Conservation (phyloP, 75 land plant species). For the Sequoia sempervirens region DNA sequence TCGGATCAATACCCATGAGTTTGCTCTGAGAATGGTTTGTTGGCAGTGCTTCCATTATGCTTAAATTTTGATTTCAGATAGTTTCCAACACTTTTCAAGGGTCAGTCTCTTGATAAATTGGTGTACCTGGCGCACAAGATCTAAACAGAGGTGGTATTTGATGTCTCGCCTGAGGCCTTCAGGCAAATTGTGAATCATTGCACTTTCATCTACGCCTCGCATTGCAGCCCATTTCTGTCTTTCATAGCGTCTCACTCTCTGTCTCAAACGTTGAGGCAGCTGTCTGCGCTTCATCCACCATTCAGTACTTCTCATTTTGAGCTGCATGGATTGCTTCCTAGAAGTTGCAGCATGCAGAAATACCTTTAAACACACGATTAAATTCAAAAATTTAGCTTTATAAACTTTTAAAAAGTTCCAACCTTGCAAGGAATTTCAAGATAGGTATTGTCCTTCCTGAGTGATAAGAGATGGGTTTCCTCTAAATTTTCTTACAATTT, state of each 20-base stretch:
- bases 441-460: too few relatives aligned
- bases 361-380: slow-evolving; percentile 36
- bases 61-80: too few relatives aligned
- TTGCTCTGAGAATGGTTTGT: too few relatives aligned
- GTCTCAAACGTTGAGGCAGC: slow-evolving; percentile 66
- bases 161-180: slow-evolving; percentile 88
- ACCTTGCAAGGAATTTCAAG: too few relatives aligned
- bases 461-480: too few relatives aligned
- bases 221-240: slow-evolving; percentile 93
- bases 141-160: slow-evolving; percentile 86
- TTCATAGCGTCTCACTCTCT: slow-evolving; percentile 85
- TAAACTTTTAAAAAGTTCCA: too few relatives aligned
- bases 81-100: not conserved
- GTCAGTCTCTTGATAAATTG: not conserved
- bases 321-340: slow-evolving; percentile 83
- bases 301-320: slow-evolving; percentile 73
- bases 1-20: too few relatives aligned
- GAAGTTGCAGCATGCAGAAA: slow-evolving; percentile 87
- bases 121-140: slow-evolving; percentile 82
- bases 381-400: not conserved
- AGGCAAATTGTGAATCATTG: slow-evolving; percentile 69
- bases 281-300: slow-evolving; percentile 92
- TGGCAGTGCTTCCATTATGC: too few relatives aligned
- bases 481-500: not conserved
- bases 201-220: slow-evolving; percentile 81